Evolutionary conservation across 345 rosid genomes (phyloP).

Genomic region (Melaleuca alternifolia): DNA sequence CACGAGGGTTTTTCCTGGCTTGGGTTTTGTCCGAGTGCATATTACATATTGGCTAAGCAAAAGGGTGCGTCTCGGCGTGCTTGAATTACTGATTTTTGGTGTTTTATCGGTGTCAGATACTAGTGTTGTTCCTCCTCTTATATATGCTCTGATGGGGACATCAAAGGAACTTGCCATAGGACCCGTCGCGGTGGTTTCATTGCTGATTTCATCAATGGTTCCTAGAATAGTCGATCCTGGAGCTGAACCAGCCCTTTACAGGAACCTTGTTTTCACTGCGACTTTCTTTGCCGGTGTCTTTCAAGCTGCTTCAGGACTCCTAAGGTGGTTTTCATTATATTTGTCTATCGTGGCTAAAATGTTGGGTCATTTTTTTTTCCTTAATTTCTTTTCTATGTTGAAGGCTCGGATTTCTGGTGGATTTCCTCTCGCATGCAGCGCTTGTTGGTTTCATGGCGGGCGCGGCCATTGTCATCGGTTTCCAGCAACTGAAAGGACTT

Average conservation of each 20-base stretch:
- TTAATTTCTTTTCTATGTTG: background rate
- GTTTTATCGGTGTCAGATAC: constrained; percentile 34
- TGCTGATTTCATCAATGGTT: constrained; percentile 73
- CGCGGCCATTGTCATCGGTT: constrained; percentile 87
- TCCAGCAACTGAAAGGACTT: constrained; percentile 83
- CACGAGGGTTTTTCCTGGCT: background rate
- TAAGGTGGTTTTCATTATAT: constrained; percentile 26
- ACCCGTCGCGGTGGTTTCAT: constrained; percentile 89
- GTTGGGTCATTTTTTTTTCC: background rate
- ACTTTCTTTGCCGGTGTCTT: constrained; percentile 82
- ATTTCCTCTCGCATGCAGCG: constrained; percentile 80
- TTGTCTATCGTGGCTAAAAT: background rate
- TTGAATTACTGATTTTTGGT: background rate
- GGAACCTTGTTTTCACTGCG: constrained; percentile 54
- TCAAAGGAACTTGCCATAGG: constrained; percentile 89
- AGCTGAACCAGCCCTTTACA: constrained; percentile 49
- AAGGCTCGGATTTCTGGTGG: constrained; percentile 85
- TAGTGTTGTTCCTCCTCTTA: constrained; percentile 77
- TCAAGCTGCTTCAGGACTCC: constrained; percentile 70
- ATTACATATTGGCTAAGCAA: background rate
- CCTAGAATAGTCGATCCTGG: constrained; percentile 51
- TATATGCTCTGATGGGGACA: constrained; percentile 87
- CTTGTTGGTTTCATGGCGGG: constrained; percentile 94
- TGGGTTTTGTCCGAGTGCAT: background rate
- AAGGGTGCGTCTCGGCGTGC: background rate